phyloP scores from a whole-genome alignment of 176 grass and related monocot species.

The Metroxylon sagu region DNA sequence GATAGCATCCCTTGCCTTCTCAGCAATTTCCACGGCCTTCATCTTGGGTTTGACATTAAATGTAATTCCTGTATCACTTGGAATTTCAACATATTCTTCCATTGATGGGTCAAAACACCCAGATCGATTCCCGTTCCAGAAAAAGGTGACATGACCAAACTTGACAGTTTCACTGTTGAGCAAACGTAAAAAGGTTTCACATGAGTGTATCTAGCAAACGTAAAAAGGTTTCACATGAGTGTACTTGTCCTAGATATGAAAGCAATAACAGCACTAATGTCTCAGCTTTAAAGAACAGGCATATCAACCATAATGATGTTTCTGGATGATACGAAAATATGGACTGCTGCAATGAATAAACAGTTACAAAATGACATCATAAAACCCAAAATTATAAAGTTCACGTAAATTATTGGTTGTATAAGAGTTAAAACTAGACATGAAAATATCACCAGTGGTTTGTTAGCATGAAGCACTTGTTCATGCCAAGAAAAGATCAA shows the following conservation, averaged over 20 bases:
- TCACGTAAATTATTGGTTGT: no score
- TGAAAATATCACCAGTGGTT: no score
- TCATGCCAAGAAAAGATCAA: no score
- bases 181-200: conserved; percentile 4
- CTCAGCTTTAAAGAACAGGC: no score
- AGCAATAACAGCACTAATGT: no score
- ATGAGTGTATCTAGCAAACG: not conserved
- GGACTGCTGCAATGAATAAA: not conserved
- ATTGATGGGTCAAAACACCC: conserved; percentile 79
- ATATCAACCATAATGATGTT: not conserved
- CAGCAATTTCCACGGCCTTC: conserved; percentile 93
- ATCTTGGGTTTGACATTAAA: conserved; percentile 95
- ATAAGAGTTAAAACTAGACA: no score
- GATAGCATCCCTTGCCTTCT: conserved; percentile 76
- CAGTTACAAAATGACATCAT: not conserved
- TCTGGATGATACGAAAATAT: not conserved
- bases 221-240: not conserved
- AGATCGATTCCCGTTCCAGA: conserved; percentile 99
- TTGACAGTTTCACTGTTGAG: conserved; percentile 84
- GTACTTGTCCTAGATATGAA: no score
- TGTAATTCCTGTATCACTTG: conserved; percentile 90
- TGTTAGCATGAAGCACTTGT: no score
- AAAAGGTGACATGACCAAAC: conserved; percentile 98
- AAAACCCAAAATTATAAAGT: no score
- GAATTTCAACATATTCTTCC: conserved; percentile 93